phyloP scores from a whole-genome alignment of 2,329 filamentous ascomycete species.

The Cordyceps cateniannulata region DNA sequence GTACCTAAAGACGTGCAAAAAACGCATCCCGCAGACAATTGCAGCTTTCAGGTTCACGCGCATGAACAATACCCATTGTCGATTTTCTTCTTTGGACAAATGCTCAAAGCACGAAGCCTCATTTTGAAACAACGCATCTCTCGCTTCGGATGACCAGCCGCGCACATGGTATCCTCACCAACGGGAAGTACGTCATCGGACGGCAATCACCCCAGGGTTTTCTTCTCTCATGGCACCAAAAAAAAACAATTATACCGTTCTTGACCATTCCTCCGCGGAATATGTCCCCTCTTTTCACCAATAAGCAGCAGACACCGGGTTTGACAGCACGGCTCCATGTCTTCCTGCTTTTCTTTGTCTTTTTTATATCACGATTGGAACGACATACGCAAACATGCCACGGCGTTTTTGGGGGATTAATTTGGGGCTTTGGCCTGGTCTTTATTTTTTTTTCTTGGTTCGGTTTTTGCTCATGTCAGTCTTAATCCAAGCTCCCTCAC shows the following conservation, averaged over 20 bases:
- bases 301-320: background rate
- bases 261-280: background rate
- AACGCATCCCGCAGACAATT: background rate
- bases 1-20: background rate
- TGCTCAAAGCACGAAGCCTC: background rate
- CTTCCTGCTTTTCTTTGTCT: background rate
- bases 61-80: background rate
- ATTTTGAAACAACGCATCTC: background rate
- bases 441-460: background rate
- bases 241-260: background rate
- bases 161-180: too few relatives aligned
- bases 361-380: slow-evolving; percentile 5
- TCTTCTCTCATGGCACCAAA: background rate
- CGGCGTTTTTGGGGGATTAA: background rate
- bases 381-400: slow-evolving; percentile 8
- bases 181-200: background rate
- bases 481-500: background rate
- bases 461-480: background rate
- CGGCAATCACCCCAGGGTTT: background rate
- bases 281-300: background rate
- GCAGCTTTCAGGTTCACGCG: background rate
- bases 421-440: background rate
- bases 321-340: slow-evolving; percentile 6
- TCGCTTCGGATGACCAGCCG: background rate
- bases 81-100: background rate